Conservation (phyloP, 2,329 filamentous ascomycete genomes). For the Apiospora marii region DNA sequence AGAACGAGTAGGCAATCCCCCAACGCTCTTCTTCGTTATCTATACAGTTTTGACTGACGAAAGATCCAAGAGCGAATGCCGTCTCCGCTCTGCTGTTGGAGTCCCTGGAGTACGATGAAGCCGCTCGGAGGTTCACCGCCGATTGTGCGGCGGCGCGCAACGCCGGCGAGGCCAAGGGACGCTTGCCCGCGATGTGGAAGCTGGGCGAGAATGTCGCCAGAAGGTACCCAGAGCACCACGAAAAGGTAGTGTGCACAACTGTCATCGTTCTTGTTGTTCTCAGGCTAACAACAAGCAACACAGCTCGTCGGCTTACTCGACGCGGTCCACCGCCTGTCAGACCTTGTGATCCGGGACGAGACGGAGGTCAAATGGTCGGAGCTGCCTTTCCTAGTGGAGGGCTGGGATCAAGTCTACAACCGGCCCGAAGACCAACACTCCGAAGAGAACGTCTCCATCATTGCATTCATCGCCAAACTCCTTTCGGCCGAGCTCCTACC, state of each 20-base stretch:
- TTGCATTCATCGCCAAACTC: conserved; percentile 27
- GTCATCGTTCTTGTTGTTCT: background rate
- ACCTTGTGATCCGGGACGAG: conserved; percentile 27
- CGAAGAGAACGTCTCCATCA: conserved; percentile 25
- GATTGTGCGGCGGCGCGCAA: conserved; percentile 25
- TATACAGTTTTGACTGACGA: background rate
- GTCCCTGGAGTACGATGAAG: conserved; percentile 25
- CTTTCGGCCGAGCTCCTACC: conserved; percentile 25
- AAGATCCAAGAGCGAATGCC: conserved; percentile 26
- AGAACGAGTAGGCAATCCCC: conserved; percentile 26
- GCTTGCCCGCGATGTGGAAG: conserved; percentile 27
- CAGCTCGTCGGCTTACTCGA: conserved; percentile 28
- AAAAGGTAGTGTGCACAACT: conserved; percentile 21
- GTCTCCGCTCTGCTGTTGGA: conserved; percentile 25
- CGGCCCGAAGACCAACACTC: conserved; percentile 26
- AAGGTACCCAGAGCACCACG: conserved; percentile 30
- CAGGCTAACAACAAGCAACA: background rate
- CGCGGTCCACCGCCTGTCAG: conserved; percentile 24
- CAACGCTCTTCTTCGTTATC: background rate
- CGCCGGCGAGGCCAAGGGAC: background rate
- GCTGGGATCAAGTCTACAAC: conserved; percentile 27
- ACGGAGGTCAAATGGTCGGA: conserved; percentile 28
- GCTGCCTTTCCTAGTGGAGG: conserved; percentile 26
- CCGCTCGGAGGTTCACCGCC: conserved; percentile 26
- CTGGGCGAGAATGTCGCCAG: conserved; percentile 26